These are phyloP conservation scores for Picea abies DNA, from an alignment of 83 land plant genomes.

Conservation along the genomic window DNA sequence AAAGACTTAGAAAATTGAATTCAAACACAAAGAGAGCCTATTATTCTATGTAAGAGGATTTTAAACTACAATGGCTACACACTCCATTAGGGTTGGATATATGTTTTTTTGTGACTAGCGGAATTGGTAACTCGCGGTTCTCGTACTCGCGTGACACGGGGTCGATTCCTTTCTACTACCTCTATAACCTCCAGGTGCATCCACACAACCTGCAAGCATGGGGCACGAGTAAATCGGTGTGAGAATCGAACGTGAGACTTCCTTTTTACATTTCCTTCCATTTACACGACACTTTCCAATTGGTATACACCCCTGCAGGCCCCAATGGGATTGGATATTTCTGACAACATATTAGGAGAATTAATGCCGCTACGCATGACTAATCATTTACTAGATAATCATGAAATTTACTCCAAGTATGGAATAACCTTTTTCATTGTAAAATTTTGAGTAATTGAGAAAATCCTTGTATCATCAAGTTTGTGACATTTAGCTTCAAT, in stretches of 20 bases:
- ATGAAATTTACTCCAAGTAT: not conserved
- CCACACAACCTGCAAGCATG: too few relatives aligned
- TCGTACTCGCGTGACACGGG: too few relatives aligned
- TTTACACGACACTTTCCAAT: too few relatives aligned
- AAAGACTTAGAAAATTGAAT: not conserved
- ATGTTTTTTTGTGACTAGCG: too few relatives aligned
- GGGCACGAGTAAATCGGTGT: too few relatives aligned
- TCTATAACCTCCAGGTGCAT: too few relatives aligned
- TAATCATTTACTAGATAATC: not conserved
- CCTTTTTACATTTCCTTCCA: too few relatives aligned
- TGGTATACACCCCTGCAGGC: too few relatives aligned
- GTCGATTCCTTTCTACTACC: too few relatives aligned
- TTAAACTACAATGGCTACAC: not conserved
- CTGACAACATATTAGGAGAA: not conserved
- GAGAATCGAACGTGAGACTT: too few relatives aligned
- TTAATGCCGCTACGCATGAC: not conserved
- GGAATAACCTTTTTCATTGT: not conserved
- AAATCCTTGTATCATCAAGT: conserved; percentile 90
- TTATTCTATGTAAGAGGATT: not conserved
- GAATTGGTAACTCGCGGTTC: too few relatives aligned
- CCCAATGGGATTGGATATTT: too few relatives aligned
- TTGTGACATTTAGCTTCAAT: conserved; percentile 84
- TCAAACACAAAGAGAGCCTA: not conserved
- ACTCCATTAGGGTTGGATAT: not conserved
- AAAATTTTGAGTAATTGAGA: conserved; percentile 50